These are phyloP conservation scores for Trypanosoma platydactyli DNA, from an alignment of 208 protist species.

Conservation along the genomic window DNA sequence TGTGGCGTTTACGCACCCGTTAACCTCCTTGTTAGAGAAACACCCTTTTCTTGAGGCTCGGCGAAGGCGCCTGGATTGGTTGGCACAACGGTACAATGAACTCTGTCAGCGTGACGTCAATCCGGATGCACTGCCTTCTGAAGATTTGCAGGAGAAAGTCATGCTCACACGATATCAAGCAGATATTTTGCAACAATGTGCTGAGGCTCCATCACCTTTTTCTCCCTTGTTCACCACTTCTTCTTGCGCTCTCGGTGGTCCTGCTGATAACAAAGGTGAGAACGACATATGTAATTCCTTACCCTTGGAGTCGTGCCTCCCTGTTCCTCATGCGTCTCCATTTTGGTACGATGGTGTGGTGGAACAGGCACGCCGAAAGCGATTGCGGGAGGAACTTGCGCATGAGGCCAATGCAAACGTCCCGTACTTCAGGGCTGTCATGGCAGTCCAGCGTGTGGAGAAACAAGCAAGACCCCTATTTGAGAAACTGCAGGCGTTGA, in stretches of 20 bases:
- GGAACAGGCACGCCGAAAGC: constrained; percentile 36
- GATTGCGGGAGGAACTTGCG: constrained; percentile 24
- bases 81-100: constrained; percentile 7
- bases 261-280: neutral
- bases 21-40: constrained; percentile 28
- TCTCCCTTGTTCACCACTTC: neutral
- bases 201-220: neutral
- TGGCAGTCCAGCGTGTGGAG: constrained; percentile 37
- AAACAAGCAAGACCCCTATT: constrained; percentile 21
- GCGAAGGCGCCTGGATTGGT: constrained; percentile 11
- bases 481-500: constrained; percentile 16
- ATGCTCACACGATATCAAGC: constrained; percentile 11
- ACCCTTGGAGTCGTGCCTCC: neutral
- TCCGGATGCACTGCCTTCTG: neutral
- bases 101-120: neutral
- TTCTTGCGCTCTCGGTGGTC: neutral
- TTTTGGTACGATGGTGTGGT: constrained; percentile 41
- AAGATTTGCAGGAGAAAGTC: neutral
- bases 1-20: constrained; percentile 17
- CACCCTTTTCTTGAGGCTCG: constrained; percentile 29
- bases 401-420: constrained; percentile 44
- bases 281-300: neutral
- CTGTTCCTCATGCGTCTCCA: constrained; percentile 16
- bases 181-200: constrained; percentile 7
- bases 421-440: constrained; percentile 34